These are phyloP conservation scores for Pisolithus sp. DNA, from an alignment of 768 basidiomycete species.

Conservation along the genomic window DNA sequence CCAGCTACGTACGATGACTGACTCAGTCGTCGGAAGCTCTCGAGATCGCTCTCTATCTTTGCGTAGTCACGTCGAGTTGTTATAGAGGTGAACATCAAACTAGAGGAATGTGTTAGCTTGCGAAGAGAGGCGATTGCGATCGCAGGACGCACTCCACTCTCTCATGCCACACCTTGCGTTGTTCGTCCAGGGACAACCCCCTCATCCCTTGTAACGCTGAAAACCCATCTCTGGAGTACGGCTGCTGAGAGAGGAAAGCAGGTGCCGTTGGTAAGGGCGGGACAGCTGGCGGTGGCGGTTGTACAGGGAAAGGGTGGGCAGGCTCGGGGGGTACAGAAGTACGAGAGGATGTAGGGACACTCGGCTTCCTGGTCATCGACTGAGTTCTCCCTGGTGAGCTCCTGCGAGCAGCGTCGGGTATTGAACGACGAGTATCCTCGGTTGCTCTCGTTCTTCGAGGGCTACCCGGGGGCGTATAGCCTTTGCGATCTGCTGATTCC, in stretches of 20 bases:
- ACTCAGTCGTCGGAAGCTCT: conserved; percentile 19
- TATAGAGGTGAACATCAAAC: conserved; percentile 32
- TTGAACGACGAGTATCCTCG: conserved; percentile 8
- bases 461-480: not conserved
- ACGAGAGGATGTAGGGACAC: not conserved
- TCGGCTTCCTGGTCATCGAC: not conserved
- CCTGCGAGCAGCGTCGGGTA: not conserved
- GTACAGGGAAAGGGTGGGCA: conserved; percentile 9
- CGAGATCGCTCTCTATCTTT: conserved; percentile 29
- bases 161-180: conserved; percentile 32
- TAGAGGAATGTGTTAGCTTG: conserved; percentile 11
- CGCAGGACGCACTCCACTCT: conserved; percentile 34
- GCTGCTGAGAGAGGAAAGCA: conserved; percentile 12
- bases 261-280: conserved; percentile 15
- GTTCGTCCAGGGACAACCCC: conserved; percentile 30
- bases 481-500: not conserved
- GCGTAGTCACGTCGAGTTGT: conserved; percentile 26
- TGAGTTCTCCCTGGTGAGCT: not conserved
- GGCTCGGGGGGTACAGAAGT: conserved; percentile 10
- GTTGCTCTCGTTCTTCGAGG: no score
- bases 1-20: conserved; percentile 16
- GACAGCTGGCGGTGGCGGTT: conserved; percentile 18
- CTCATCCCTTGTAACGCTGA: conserved; percentile 8
- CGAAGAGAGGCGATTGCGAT: not conserved
- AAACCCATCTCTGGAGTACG: conserved; percentile 1